phyloP scores from a whole-genome alignment of 345 rosid genomes.

The Citrus australasica region DNA sequence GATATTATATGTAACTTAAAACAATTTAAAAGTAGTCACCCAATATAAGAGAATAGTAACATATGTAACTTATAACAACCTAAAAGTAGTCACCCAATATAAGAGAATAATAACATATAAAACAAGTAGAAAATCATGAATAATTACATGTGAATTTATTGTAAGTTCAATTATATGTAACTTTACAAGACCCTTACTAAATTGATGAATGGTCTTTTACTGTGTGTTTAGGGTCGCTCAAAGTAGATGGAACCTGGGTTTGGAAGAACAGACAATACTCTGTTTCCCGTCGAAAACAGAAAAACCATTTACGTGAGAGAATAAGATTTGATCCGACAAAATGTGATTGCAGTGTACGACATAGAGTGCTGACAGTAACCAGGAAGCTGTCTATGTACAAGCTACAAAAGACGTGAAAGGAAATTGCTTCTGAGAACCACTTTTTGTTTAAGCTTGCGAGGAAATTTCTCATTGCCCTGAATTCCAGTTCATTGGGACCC shows the following conservation, averaged over 20 bases:
- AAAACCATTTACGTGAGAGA: neutral
- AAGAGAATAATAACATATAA: too few relatives aligned
- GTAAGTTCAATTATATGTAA: too few relatives aligned
- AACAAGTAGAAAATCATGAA: too few relatives aligned
- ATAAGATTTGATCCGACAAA: neutral
- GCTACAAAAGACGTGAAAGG: neutral
- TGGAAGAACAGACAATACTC: neutral
- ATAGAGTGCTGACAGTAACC: neutral
- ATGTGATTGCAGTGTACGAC: neutral
- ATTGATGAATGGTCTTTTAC: neutral
- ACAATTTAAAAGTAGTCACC: rapidly evolving
- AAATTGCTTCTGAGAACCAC: neutral
- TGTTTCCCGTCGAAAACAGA: neutral
- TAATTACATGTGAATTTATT: too few relatives aligned
- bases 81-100: rapidly evolving
- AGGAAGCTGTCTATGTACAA: neutral
- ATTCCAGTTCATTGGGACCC: neutral
- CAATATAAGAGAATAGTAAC: too few relatives aligned
- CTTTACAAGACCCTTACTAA: too few relatives aligned
- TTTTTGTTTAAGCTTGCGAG: neutral
- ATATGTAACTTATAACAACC: too few relatives aligned
- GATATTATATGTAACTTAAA: too few relatives aligned
- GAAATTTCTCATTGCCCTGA: neutral
- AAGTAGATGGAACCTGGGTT: neutral
- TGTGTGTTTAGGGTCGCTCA: neutral